Conservation (phyloP, 371 early-diverging fungal genomes). For the Nematocida ironsii region DNA sequence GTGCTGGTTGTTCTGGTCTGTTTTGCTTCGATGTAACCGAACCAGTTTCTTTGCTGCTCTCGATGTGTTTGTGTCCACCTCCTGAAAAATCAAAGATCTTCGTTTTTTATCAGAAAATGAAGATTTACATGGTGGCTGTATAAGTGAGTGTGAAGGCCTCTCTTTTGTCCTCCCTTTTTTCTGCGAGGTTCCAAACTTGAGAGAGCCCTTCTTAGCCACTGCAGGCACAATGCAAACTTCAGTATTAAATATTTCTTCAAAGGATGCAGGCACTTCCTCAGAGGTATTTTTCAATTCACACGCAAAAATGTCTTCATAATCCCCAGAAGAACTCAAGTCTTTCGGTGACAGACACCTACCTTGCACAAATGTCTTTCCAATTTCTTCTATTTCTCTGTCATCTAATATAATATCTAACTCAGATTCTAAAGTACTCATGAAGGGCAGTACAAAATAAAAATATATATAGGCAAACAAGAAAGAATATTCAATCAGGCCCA, state of each 20-base stretch:
- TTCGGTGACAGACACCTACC: background rate
- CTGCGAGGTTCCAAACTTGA: background rate
- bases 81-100: background rate
- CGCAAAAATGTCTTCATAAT: background rate
- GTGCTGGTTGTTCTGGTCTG: background rate
- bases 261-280: background rate
- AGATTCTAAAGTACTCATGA: slow-evolving; percentile 44
- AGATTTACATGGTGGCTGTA: background rate
- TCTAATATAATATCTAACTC: slow-evolving; percentile 38
- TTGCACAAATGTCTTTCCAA: slow-evolving; percentile 22
- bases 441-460: slow-evolving; percentile 54
- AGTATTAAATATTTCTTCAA: slow-evolving; percentile 26
- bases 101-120: background rate
- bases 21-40: background rate
- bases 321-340: background rate
- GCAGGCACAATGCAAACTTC: background rate
- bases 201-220: background rate
- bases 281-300: background rate
- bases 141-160: background rate
- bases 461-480: slow-evolving; percentile 30
- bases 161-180: background rate
- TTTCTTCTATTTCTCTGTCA: slow-evolving; percentile 38
- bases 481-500: slow-evolving; percentile 1
- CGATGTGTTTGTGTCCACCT: background rate
- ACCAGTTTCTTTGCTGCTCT: background rate